Evolutionary conservation across 768 basidiomycete genomes (phyloP).

Genomic region (Collybiopsis confluens): DNA sequence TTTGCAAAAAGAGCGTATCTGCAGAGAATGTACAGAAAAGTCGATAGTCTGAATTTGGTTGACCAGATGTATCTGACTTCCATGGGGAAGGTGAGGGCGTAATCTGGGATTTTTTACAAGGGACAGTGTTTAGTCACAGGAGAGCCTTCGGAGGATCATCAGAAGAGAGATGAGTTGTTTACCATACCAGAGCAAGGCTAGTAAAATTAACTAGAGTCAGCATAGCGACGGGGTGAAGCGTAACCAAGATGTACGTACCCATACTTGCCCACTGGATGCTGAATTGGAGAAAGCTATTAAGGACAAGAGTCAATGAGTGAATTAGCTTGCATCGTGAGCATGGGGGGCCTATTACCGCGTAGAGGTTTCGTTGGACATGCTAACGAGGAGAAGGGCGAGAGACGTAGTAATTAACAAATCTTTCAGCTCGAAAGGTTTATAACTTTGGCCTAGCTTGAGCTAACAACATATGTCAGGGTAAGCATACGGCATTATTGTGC

Average conservation of each 20-base stretch:
- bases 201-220: background rate
- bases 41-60: slow-evolving; percentile 21
- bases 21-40: slow-evolving; percentile 28
- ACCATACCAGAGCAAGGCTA: slow-evolving; percentile 27
- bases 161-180: background rate
- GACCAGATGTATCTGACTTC: slow-evolving; percentile 30
- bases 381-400: too few species aligned
- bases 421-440: too few species aligned
- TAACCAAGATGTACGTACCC: background rate
- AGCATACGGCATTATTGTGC: too few species aligned
- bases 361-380: background rate
- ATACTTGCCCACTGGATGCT: slow-evolving; percentile 8
- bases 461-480: too few species aligned
- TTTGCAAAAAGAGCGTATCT: slow-evolving; percentile 31
- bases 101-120: slow-evolving; percentile 15
- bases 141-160: too few species aligned
- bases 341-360: too few species aligned
- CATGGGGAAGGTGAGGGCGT: slow-evolving; percentile 24
- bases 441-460: too few species aligned
- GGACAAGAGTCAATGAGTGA: background rate
- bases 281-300: slow-evolving; percentile 3
- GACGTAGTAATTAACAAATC: too few species aligned
- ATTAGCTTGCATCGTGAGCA: too few species aligned
- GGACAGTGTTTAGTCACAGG: background rate
- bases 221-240: background rate